Evolutionary conservation across 257 asterid species (phyloP), one percentile per base, ranked within the genome.

Genomic region (Rauvolfia tetraphylla): DNA sequence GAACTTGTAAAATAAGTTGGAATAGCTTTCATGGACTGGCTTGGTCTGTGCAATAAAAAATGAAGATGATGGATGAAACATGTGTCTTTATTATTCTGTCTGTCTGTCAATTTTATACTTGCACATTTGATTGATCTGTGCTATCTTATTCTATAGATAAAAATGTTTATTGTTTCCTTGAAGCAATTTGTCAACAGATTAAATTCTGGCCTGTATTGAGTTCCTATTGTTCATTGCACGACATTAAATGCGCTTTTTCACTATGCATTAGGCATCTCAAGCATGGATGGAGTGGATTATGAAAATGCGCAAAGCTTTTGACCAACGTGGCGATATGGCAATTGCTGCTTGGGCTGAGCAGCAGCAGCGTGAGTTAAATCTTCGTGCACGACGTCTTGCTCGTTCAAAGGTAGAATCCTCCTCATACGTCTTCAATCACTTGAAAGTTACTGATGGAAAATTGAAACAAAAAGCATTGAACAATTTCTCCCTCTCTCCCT

Each of bases 221-320:
- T 57, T 31, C 22, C 58, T 51, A 62, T 2, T 17, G 31, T 72
- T 33, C 51, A 53, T 63, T 17, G 34, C 20, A 36, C 22, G 5
- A 36, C 51, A 20, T 18, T 20, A 33, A 69, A 25, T 29, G 56
- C 27, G 36, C 36, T 41, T 0, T 13, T 27, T 66, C 33, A 70
- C 66, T 83, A 62, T 71, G 72, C 66, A 23, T 79, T 67, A 95
- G 98, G 99, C 99, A 70, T 93, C 99, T 69, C 87, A 93, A 91
- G 96, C 98, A 75, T 93, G 99, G 99, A 84, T 93, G 93, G 98
- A 95, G 79, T 95, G 97, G 98, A 87, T 95, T 36, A 84, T 90
- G 57, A 93, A 91, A 88, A 95, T 89, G 85, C 85, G 99, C 74
- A 91, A 89, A 88, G 98, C 99, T 68, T 93, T 93, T 75, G 95